These are phyloP conservation scores for Leccinum imitatum DNA, from an alignment of 768 basidiomycete species.

Conservation along the genomic window DNA sequence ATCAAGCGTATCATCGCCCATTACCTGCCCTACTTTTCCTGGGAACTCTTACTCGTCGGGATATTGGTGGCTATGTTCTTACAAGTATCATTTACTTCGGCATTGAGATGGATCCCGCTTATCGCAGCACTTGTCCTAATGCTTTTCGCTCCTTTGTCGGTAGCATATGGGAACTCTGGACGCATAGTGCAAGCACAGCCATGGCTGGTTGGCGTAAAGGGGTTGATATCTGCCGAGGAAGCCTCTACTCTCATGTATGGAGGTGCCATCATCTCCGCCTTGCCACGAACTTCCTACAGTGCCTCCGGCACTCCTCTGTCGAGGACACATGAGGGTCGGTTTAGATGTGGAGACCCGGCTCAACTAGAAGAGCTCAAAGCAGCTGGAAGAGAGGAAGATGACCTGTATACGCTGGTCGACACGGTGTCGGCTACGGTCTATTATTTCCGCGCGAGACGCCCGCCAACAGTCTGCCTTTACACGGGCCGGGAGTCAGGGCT, in stretches of 20 bases:
- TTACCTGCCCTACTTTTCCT: slow-evolving; percentile 5
- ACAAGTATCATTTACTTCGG: accelerated
- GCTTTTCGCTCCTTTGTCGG: slow-evolving; percentile 8
- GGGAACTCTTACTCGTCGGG: slow-evolving; percentile 2
- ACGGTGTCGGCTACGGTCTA: slow-evolving; percentile 23
- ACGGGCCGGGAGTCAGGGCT: slow-evolving; percentile 21
- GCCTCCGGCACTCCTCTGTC: slow-evolving; percentile 19
- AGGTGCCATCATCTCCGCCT: slow-evolving; percentile 1
- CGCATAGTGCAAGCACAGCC: slow-evolving; percentile 18
- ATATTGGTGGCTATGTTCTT: neutral
- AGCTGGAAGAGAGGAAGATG: neutral
- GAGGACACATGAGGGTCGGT: neutral
- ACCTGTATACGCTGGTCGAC: slow-evolving; percentile 27
- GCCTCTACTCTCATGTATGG: slow-evolving; percentile 20
- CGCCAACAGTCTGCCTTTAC: slow-evolving; percentile 27
- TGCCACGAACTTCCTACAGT: slow-evolving; percentile 20
- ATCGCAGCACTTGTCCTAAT: slow-evolving; percentile 11
- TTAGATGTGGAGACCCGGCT: slow-evolving; percentile 18
- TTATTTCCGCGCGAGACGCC: slow-evolving; percentile 22
- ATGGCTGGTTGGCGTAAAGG: slow-evolving; percentile 27
- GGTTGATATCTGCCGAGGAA: slow-evolving; percentile 23
- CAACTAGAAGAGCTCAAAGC: slow-evolving; percentile 6
- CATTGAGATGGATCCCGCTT: neutral
- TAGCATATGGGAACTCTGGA: slow-evolving; percentile 20
- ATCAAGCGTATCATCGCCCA: slow-evolving; percentile 8